Conservation (phyloP, 1,284 basidiomycete genomes). For the Sporisorium exsertum region DNA sequence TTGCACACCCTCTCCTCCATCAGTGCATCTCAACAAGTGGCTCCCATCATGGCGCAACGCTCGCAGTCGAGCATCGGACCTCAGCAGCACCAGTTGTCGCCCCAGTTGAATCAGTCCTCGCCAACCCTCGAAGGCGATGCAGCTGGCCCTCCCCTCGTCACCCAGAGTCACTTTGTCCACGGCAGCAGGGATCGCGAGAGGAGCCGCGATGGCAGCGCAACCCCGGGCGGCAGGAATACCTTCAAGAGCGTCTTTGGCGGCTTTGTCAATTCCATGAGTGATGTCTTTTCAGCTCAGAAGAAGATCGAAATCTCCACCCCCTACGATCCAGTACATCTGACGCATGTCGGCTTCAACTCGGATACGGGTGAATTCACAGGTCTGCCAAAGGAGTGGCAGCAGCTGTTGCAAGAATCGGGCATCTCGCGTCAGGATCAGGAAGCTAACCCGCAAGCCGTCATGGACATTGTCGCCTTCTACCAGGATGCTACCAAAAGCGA, state of each 20-base stretch:
- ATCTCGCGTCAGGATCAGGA: conserved; percentile 95
- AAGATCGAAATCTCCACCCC: conserved; percentile 93
- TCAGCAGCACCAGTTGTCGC: conserved; percentile 46
- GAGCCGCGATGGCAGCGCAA: conserved; percentile 45
- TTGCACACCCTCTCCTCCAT: conserved; percentile 32
- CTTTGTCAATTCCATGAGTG: conserved; percentile 71
- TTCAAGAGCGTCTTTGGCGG: conserved; percentile 70
- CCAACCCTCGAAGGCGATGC: conserved; percentile 38
- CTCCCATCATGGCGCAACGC: conserved; percentile 41
- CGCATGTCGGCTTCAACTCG: conserved; percentile 98
- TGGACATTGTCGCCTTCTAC: conserved; percentile 99
- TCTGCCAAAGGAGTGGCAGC: conserved; percentile 98
- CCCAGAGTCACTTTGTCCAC: conserved; percentile 53
- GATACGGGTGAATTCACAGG: conserved; percentile 93
- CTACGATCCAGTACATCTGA: conserved; percentile 99
- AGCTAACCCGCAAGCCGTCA: conserved; percentile 96
- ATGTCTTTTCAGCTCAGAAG: conserved; percentile 83
- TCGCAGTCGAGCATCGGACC: conserved; percentile 51
- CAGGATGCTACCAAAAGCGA: conserved; percentile 75
- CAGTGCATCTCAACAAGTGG: conserved; percentile 36
- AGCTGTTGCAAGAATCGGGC: conserved; percentile 93
- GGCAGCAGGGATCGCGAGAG: conserved; percentile 37
- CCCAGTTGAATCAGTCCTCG: conserved; percentile 41
- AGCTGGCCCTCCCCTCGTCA: conserved; percentile 17
- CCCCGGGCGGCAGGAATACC: conserved; percentile 50